Evolutionary conservation across 768 basidiomycete species (phyloP), one percentile per base, ranked within the genome.

Genomic region (Rhodotorula toruloides): DNA sequence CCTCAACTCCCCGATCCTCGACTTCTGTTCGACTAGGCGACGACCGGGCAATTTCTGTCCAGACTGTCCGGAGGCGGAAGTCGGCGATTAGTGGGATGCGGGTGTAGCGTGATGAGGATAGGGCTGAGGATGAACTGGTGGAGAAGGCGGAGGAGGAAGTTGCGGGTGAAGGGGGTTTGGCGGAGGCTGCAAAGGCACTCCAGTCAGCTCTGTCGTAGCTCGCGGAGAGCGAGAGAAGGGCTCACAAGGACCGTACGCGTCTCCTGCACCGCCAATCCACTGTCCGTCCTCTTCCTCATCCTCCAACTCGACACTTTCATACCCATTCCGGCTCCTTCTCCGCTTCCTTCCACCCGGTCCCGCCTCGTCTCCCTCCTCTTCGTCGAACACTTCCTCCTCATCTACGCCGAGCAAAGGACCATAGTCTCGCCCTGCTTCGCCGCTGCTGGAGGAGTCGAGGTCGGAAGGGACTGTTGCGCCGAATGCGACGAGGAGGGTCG

Each of bases 401-500:
- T 37, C 46, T 10, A 52, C 32, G 21, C 62, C 62, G 22, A 63
- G 40, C 25, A 63, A 32, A 12, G 39, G 42, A 16, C 46, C 40
- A 39, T 63, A 63, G 48, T 63, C 62, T 16, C 62, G 36, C 25
- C 47, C 47, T 5, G 54, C 55, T 31, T 63, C 62, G 4, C 48
- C 48, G 3, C 29, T 32, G 17, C 44, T n/a, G 34, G 55, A 57
- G 22, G 63, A 55, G 49, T 64, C 63, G 34, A 64, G 54, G 40
- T 64, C 63, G 29, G 42, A 43, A 1, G 63, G 63, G 10, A 64
- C 39, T 14, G 63, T 64, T 13, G 57, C 57, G 16, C 49, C 54
- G 44, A 64, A 64, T 5, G 48, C 43, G 19, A 64, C 21, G 31
- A 58, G 4, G 19, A 64, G 13, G 11, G 63, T 54, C 54, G 54